Evolutionary conservation across 331 rosid genomes (phyloP), one percentile per base, ranked within the genome.

Genomic region (Erythrophleum ivorense): DNA sequence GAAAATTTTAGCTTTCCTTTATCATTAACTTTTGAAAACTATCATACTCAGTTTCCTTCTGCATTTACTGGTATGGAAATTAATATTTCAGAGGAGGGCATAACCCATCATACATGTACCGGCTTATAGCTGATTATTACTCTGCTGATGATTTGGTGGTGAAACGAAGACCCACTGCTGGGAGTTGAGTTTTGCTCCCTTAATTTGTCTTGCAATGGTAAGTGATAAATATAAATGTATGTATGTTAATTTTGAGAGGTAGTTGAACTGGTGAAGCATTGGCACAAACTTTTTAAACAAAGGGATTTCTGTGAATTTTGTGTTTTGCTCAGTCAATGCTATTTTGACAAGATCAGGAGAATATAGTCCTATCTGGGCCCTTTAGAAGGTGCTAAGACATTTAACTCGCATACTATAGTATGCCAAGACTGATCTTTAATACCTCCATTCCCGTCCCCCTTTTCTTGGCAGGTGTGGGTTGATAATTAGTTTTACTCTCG

Each of bases 111-210:
- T 94, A 91, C 82, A 87, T 96, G 99, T 91, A 94, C 87, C 92
- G 95, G 84, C 99, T 96, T 40, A 92, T 96, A 3, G 94, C 97
- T n/a, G 99, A 96, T 76, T 96, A 93, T 78, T 96, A 94, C 87
- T 91, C 98, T 60, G 95, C 98, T 73, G 95, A 91, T 88, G 99
- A 96, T 90, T 90, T 96, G 86, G 97, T 88, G 75, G 91, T 96
- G 76, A 88, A 92, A 81, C 82, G 77, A 72, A 90, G 92, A 85
- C 86, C 88, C 62, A 41, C 76, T 73, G 76, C 83, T 18, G 91
- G 91, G 57, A 84, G 82, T 80, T 91, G 90, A 93, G 75, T 76
- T 85, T 78, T 81, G 72, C 83, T 82, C 79, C 80, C 50, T n/a
- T 74, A 68, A 50, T 33, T 86, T 78, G 74, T 80, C 86, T 55